Conservation (phyloP, 23 red algal species). For the Gracilaria domingensis region DNA sequence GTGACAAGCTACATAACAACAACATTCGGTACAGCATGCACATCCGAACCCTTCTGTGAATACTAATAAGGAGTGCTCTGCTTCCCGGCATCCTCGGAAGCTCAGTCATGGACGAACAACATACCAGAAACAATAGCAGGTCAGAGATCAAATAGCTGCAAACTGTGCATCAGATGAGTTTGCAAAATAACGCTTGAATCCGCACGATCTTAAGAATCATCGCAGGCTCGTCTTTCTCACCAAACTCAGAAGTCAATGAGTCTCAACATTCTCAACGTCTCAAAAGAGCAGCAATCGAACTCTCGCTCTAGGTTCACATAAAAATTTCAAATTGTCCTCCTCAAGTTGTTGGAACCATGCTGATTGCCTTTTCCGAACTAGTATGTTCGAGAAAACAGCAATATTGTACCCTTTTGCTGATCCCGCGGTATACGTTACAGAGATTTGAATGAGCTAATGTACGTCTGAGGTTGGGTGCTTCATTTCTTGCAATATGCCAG, state of each 20-base stretch:
- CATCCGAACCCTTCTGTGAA: background rate
- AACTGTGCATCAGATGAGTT: background rate
- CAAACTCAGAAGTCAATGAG: background rate
- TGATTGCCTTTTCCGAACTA: background rate
- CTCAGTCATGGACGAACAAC: background rate
- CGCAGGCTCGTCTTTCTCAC: slow-evolving; percentile 13
- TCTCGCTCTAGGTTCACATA: background rate
- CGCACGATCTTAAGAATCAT: slow-evolving; percentile 7
- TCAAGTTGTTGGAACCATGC: background rate
- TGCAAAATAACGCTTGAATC: background rate
- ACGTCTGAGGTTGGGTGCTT: background rate
- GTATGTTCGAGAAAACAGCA: background rate
- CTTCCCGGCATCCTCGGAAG: background rate
- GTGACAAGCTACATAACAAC: background rate
- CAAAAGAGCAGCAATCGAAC: too few relatives aligned
- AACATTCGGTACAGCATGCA: background rate
- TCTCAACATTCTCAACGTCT: background rate
- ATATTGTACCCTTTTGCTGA: background rate
- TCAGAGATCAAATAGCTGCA: slow-evolving; percentile 3
- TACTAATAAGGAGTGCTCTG: background rate
- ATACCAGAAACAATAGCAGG: slow-evolving; percentile 12
- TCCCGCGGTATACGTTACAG: background rate
- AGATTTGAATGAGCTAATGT: background rate
- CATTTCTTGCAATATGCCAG: background rate
- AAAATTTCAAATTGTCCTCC: background rate